A percentile compares a stretch with the other conserved stretches of the same genome.
Conservation (phyloP, 345 rosid genomes). For the Carallia brachiata region DNA sequence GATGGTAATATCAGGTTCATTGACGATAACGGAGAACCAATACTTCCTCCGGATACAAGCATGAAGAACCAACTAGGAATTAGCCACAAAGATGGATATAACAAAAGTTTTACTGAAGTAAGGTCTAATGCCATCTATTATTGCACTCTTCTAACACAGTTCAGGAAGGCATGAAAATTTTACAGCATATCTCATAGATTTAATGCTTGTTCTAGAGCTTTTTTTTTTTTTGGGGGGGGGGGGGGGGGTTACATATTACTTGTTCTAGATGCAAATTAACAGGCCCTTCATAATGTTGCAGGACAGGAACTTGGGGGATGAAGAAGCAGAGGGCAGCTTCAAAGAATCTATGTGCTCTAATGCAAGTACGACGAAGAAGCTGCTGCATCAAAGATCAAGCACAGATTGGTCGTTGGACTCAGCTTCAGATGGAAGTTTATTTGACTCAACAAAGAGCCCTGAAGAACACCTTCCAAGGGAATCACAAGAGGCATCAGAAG, state of each 20-base stretch:
- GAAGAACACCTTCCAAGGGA: slow-evolving; percentile 18
- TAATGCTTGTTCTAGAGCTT: slow-evolving; percentile 3
- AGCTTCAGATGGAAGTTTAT: slow-evolving; percentile 48
- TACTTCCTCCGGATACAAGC: slow-evolving; percentile 42
- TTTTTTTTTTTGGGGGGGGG: too few relatives aligned
- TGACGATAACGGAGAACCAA: slow-evolving; percentile 47
- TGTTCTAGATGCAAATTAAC: slow-evolving; percentile 9
- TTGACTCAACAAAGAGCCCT: slow-evolving; percentile 28
- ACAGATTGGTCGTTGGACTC: slow-evolving; percentile 93
- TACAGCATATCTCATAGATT: neutral
- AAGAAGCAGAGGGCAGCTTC: slow-evolving; percentile 20
- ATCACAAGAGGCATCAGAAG: slow-evolving; percentile 15
- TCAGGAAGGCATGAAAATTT: neutral
- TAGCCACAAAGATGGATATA: slow-evolving; percentile 38
- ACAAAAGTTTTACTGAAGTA: slow-evolving; percentile 46
- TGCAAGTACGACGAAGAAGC: slow-evolving; percentile 20
- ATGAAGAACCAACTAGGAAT: slow-evolving; percentile 50
- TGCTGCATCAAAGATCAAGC: slow-evolving; percentile 58
- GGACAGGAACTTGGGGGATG: slow-evolving; percentile 19
- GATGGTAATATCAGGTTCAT: slow-evolving; percentile 22
- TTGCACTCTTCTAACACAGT: neutral
- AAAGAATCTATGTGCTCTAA: slow-evolving; percentile 15
- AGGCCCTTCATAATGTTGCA: slow-evolving; percentile 1
- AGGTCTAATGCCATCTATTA: slow-evolving; percentile 18
- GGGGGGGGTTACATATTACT: too few relatives aligned